A percentile compares a stretch with the other conserved stretches of the same genome.
phyloP scores from a whole-genome alignment of 108 stramenopile species.

The Stephanodiscus triporus region DNA sequence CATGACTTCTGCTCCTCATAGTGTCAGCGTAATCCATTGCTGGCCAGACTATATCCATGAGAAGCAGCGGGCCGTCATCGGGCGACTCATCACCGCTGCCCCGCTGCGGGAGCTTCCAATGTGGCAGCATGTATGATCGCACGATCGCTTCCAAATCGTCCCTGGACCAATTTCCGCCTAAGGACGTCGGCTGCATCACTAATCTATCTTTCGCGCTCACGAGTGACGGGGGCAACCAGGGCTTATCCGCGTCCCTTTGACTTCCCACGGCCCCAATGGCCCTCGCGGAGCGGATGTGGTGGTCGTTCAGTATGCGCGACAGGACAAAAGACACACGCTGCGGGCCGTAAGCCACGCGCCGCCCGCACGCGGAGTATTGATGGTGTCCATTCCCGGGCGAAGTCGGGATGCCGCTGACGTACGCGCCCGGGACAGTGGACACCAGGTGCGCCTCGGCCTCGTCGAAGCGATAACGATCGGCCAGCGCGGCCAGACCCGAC shows the following conservation, averaged over 20 bases:
- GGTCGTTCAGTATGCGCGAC: slow-evolving; percentile 31
- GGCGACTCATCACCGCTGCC: slow-evolving; percentile 1
- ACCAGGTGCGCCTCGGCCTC: slow-evolving; percentile 72
- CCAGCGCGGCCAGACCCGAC: slow-evolving; percentile 34
- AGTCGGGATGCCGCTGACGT: slow-evolving; percentile 27
- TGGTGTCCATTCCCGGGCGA: slow-evolving; percentile 9
- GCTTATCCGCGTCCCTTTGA: slow-evolving; percentile 24
- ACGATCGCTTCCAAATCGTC: slow-evolving; percentile 57
- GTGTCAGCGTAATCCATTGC: slow-evolving; percentile 48
- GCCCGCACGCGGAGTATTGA: slow-evolving; percentile 16
- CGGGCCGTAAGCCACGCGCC: slow-evolving; percentile 59
- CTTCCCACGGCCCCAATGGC: slow-evolving; percentile 11
- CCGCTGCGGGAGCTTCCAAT: slow-evolving; percentile 20
- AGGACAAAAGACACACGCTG: slow-evolving; percentile 72
- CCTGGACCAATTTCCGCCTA: slow-evolving; percentile 69
- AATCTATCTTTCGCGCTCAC: slow-evolving; percentile 58
- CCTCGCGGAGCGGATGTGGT: slow-evolving; percentile 37
- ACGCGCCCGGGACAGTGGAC: slow-evolving; percentile 71
- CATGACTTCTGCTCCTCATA: slow-evolving; percentile 20
- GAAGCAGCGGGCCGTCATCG: slow-evolving; percentile 39
- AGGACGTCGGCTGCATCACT: slow-evolving; percentile 72
- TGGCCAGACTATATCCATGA: slow-evolving; percentile 81
- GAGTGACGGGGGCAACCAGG: slow-evolving; percentile 55
- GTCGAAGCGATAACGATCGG: slow-evolving; percentile 52
- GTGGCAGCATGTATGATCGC: slow-evolving; percentile 53